These are phyloP conservation scores for Ceratocystis huliohia DNA, from an alignment of 2,329 filamentous ascomycete genomes.

Conservation along the genomic window DNA sequence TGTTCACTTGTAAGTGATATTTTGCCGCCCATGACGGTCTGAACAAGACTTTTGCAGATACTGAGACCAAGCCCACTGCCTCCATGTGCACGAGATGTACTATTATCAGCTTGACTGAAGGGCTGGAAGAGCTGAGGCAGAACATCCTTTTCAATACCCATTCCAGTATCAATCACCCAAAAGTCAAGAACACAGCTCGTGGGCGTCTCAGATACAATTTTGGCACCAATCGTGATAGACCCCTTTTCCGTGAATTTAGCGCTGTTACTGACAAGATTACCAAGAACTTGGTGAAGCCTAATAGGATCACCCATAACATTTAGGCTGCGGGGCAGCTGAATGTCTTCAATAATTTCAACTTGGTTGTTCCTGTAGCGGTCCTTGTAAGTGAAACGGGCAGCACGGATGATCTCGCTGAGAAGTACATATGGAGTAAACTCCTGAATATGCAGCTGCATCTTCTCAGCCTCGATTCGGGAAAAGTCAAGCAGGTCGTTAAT, in stretches of 20 bases:
- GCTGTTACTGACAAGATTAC: constrained; percentile 82
- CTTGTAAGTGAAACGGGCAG: constrained; percentile 52
- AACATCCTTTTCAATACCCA: constrained; percentile 74
- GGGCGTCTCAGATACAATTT: constrained; percentile 56
- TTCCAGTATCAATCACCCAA: constrained; percentile 80
- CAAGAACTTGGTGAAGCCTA: constrained; percentile 53
- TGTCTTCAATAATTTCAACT: constrained; percentile 54
- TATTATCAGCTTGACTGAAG: constrained; percentile 85
- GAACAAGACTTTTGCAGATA: constrained; percentile 88
- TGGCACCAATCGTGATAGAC: constrained; percentile 70
- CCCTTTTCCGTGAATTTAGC: constrained; percentile 88
- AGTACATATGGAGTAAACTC: constrained; percentile 56
- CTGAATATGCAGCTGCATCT: constrained; percentile 67
- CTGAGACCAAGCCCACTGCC: constrained; percentile 82
- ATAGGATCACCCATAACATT: constrained; percentile 51
- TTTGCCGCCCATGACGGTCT: constrained; percentile 78
- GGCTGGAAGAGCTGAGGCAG: constrained; percentile 79
- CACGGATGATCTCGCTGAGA: constrained; percentile 53
- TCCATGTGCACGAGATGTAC: constrained; percentile 80
- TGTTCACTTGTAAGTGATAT: constrained; percentile 72
- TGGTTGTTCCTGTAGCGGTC: constrained; percentile 50
- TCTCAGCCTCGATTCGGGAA: constrained; percentile 82
- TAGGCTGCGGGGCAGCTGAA: constrained; percentile 62
- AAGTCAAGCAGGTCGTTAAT: constrained; percentile 97
- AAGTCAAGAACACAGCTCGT: constrained; percentile 65